Base-by-base conservation (phyloP, 2,329 filamentous ascomycete genomes). In the Drechmeria coniospora region DNA sequence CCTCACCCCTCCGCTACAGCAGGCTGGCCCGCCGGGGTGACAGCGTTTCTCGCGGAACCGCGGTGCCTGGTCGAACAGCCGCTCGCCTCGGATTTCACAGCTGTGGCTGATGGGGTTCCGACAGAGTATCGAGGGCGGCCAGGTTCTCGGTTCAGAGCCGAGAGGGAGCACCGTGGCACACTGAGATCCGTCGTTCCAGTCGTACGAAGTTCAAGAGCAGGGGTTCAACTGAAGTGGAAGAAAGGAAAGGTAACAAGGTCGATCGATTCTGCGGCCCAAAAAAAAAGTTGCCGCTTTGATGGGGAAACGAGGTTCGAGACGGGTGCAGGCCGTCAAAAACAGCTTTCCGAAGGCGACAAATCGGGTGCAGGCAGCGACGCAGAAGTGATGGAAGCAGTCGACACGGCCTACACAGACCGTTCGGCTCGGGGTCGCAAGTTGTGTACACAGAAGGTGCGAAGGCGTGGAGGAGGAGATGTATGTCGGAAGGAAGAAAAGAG, bases 1-100 rank as follows among this genome's bases (percentile, higher is more conserved):
- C 55, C 46, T 56, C 61, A 63, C 67, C 65, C 66, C 66, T 68
- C 68, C 66, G 63, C 66, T 63, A 54, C 61, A 49, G 44, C 46
- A 50, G 43, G 44, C 47, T 38, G 43, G 42, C 45, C 49, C 47
- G 47, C 43, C 44, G 47, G 45, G 44, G 49, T 51, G 46, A 56
- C 55, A 58, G 49, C 52, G 51, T 57, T 40, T 40, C 45, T 39
- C 31, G 32, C 30, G 23, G 29, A 35, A 34, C 43, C 36, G 48
- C 45, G 51, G 47, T 43, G 44, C 43, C 49, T 27, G 25, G 30
- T 20, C 35, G 41, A 46, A 51, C 46, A 43, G 37, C 46, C 48
- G 49, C 45, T 35, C 15, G 20, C 26, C 21, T 17, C 17, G 32
- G 16, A 20, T 8, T 25, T 24, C 20, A 18, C 14, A 16, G 21